Evolutionary conservation across 306 rosid species (phyloP), one percentile per base, ranked within the genome.

Genomic region (Fragaria nilgerrensis): DNA sequence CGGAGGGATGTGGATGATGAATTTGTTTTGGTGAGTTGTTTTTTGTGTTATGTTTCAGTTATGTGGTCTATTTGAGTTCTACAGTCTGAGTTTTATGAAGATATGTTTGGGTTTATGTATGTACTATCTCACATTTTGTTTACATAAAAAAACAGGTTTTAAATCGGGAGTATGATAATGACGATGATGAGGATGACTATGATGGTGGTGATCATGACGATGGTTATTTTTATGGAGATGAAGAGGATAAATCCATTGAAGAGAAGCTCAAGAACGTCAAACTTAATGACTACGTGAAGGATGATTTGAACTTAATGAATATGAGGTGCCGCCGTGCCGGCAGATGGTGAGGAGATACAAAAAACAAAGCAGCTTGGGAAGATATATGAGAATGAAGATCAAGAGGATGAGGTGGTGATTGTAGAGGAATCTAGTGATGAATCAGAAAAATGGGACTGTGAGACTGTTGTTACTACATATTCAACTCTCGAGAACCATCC

Each of bases 381-480:
- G 85, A 86, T 61, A 73, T 95, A 95, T 77, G 94, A 88, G 86
- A 85, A 81, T 70, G 93, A 87, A 77, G 88, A 84, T 77, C 86
- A 82, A 13, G 75, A 81, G 77, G 85, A 80, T 52, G 87, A 87
- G 49, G 80, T 78, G 49, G 77, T 82, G 63, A 43, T 92, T 75
- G 76, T 85, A 37, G 80, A 95, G 73, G 97, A 92, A 87, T 89
- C 92, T 80, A 95, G 97, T 17, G 96, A 90, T 78, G 99, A 95
- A 58, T 90, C 92, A 37, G 97, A 95, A 84, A 87, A 77, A 72
- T 90, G 96, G 97, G 97, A 95, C 41, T 90, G 97, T 71, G 99
- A 95, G 82, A 95, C 97, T 56, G 88, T 95, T 81, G 87, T 92
- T 29, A 29, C 32, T 2, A 2, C 32, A 29, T 29, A 29, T 29